A percentile compares a stretch with the other conserved stretches of the same genome.
These are phyloP conservation scores for Sherardia arvensis DNA, from an alignment of 257 asterid species.

Conservation along the genomic window DNA sequence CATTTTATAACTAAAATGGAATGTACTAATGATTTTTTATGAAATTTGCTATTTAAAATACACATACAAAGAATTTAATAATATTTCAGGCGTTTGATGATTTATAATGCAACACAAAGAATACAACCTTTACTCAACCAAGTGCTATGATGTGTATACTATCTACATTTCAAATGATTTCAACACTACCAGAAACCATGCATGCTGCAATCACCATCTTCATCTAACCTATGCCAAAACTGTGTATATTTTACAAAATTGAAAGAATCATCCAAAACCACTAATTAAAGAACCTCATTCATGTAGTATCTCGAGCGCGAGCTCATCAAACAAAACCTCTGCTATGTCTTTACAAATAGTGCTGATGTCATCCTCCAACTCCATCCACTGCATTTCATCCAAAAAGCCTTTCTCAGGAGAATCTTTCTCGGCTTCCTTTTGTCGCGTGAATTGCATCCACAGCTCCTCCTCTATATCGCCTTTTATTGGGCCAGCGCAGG, in stretches of 20 bases:
- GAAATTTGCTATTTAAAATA: no score
- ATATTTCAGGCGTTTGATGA: no score
- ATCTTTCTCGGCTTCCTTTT: constrained; percentile 24
- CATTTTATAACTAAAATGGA: no score
- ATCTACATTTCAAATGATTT: not conserved
- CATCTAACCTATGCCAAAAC: constrained; percentile 7
- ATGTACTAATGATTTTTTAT: no score
- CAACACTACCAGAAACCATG: not conserved
- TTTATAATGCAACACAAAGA: not conserved
- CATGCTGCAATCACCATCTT: constrained; percentile 3
- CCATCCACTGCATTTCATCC: constrained; percentile 38
- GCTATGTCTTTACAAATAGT: constrained; percentile 53
- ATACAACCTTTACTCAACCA: not conserved
- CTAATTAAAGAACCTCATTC: constrained; percentile 13
- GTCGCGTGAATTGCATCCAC: constrained; percentile 52
- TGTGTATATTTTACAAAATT: constrained; percentile 8
- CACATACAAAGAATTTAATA: no score
- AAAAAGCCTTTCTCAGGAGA: constrained; percentile 30
- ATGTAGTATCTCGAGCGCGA: constrained; percentile 39
- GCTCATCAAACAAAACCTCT: constrained; percentile 43
- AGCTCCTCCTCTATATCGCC: constrained; percentile 58
- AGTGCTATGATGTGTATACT: not conserved
- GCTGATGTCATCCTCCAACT: constrained; percentile 39
- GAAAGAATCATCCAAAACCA: not conserved
- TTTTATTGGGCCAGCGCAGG: constrained; percentile 25